Evolutionary conservation across 805 yeast species (phyloP), one percentile per base, ranked within the genome.

Genomic region (Nakazawaea ishiwadae): DNA sequence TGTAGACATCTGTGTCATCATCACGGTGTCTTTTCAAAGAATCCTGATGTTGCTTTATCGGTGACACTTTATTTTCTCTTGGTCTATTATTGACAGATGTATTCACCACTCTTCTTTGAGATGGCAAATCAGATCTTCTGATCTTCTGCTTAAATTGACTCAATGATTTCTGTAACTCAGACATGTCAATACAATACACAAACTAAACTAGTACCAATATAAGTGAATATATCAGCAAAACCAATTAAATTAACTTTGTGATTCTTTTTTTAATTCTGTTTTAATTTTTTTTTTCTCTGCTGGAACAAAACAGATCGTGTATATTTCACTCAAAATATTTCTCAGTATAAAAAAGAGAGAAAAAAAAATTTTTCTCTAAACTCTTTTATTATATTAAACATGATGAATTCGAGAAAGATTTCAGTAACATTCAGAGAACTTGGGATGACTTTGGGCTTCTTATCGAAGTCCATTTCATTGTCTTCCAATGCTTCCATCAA

Each of bases 141-240:
- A 79, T 74, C 44, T 76, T 73, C 54, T 68, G 77, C 54, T 73
- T 76, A 67, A 81, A 81, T 43, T 84, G 83, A 56, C 76, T 79
- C 42, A 81, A 64, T 61, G 81, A 65, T 7, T 42, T 42, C 32
- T 42, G 41, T 16, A 42, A 37, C 6, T 42, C 45, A 4, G 37
- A 32, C 40, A 32, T 42, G 20, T 16, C 6, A 11, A n/a, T 31
- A 31, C n/a, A n/a, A n/a, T n/a, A n/a, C n/a, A n/a, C n/a, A 24
- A 24, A 10, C 27, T 9, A 11, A 24, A 24, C 27, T 24, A 8
- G 10, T 14, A 28, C 15, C 31, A 28, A 28, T 28, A 28, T 28
- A 28, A 28, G 16, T 14, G 16, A 28, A 28, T 28, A 28, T 28
- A 28, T 28, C 31, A n/a, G 12, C 15, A 28, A 9, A 23, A 23